Base-by-base conservation (phyloP, 352 stramenopile species). In the Pseudoperonospora humuli region DNA sequence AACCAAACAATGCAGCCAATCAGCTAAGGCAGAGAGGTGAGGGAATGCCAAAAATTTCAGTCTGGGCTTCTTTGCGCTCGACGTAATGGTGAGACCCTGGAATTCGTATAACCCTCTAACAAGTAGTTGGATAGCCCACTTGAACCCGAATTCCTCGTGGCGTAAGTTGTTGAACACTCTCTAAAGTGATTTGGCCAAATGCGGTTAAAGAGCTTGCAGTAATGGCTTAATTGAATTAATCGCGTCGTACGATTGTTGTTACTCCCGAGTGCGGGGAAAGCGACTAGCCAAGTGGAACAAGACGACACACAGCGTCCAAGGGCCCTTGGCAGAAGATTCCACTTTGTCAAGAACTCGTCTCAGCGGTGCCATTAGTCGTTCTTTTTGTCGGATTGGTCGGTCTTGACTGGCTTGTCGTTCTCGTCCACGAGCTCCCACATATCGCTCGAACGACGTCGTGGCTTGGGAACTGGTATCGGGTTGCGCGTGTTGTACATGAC, bases 351-450 rank as follows among this genome's bases (percentile, higher is more conserved):
- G 6, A 6, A 9, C 26, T 46, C 21, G 21, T 57, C 33, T 53
- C 47, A 53, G 29, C 31, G n/a, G n/a, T 26, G 11, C 17, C 18
- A 21, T 41, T 57, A 57, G 45, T 66, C 57, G 45, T 49, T 61
- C 57, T 67, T 67, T 43, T 67, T 66, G 31, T 52, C 51, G 9
- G n/a, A 0, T 27, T 45, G 36, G 39, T 39, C 26, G 26, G 31
- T 9, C 41, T 55, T 64, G 32, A 64, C 45, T 15, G 58, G 58
- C 26, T 49, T 53, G 36, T 63, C 57, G 13, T 70, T 64, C 26
- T 70, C 55, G 20, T 75, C 69, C 7, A 67, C 67, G n/a, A 79
- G 58, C 48, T 79, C 67, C 67, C 67, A 79, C 1, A 59, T 41
- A 28, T 73, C 55, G 28, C 67, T 65, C 3, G 61, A 55, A 42